Evolutionary conservation across 2,329 filamentous ascomycete genomes (phyloP).

Genomic region (Monilinia fructigena): DNA sequence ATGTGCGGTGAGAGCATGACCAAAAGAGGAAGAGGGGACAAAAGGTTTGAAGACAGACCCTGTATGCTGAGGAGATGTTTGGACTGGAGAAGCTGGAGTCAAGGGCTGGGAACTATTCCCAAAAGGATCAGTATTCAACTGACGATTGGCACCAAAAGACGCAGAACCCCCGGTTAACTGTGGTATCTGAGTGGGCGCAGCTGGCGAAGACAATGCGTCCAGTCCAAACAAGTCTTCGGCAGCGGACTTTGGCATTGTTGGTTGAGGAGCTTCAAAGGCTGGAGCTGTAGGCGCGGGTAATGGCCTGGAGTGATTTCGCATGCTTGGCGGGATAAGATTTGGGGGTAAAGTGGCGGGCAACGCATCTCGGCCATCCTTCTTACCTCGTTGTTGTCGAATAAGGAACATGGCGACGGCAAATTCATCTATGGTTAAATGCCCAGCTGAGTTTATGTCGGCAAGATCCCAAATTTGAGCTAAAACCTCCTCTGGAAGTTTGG

Average conservation of each 20-base stretch:
- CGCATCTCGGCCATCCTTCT: slow-evolving; percentile 57
- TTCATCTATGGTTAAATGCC: slow-evolving; percentile 80
- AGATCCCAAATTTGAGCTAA: slow-evolving; percentile 97
- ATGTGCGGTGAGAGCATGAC: slow-evolving; percentile 75
- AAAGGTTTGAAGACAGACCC: slow-evolving; percentile 75
- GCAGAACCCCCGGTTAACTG: slow-evolving; percentile 74
- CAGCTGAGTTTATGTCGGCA: slow-evolving; percentile 88
- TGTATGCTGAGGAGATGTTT: slow-evolving; percentile 36
- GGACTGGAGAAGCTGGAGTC: slow-evolving; percentile 35
- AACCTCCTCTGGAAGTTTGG: slow-evolving; percentile 80
- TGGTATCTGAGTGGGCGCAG: slow-evolving; percentile 53
- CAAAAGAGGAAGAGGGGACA: slow-evolving; percentile 87
- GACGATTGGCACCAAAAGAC: slow-evolving; percentile 50
- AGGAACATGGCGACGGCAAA: slow-evolving; percentile 98
- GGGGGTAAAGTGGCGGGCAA: slow-evolving; percentile 76
- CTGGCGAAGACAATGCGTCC: slow-evolving; percentile 62
- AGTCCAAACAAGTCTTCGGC: slow-evolving; percentile 93
- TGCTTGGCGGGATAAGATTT: slow-evolving; percentile 80
- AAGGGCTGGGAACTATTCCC: slow-evolving; percentile 41
- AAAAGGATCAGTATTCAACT: slow-evolving; percentile 42
- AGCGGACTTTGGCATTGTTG: slow-evolving; percentile 67
- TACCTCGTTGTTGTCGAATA: slow-evolving; percentile 83
- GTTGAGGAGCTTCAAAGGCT: slow-evolving; percentile 45
- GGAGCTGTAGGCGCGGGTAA: slow-evolving; percentile 45
- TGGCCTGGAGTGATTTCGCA: slow-evolving; percentile 64